Percentiles rank a stretch among this genome's conserved stretches.
Conservation (phyloP, 768 basidiomycete genomes). For the Termitomyces sp. region DNA sequence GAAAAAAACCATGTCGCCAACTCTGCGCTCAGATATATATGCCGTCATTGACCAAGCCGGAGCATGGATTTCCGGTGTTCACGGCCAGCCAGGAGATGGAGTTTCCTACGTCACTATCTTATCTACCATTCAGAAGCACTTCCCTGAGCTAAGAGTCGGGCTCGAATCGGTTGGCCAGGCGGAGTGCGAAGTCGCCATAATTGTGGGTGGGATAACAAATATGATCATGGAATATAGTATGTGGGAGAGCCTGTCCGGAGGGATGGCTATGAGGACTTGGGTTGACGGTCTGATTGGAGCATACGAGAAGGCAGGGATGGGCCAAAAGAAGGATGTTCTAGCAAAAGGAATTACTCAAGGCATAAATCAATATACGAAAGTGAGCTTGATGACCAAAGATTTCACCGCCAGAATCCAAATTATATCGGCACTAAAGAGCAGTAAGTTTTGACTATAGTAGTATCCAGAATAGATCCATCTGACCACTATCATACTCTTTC, state of each 20-base stretch:
- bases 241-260: conserved; percentile 53
- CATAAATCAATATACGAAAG: conserved; percentile 44
- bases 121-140: conserved; percentile 42
- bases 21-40: conserved; percentile 48
- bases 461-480: conserved; percentile 2
- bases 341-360: conserved; percentile 48
- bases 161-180: conserved; percentile 41
- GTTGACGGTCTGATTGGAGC: conserved; percentile 41
- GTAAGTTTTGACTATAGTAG: conserved; percentile 25
- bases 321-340: conserved; percentile 33
- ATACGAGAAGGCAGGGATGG: conserved; percentile 26
- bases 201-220: conserved; percentile 50
- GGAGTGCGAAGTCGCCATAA: conserved; percentile 42
- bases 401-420: conserved; percentile 52
- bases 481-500: conserved; percentile 14
- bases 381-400: conserved; percentile 46
- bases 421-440: conserved; percentile 45
- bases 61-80: conserved; percentile 37
- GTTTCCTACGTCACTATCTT: conserved; percentile 44
- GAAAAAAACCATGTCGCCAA: conserved; percentile 44
- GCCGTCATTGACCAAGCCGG: conserved; percentile 40
- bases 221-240: conserved; percentile 51
- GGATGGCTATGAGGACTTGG: conserved; percentile 54
- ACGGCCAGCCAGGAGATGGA: conserved; percentile 49
- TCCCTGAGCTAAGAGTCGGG: conserved; percentile 39